Base-by-base conservation (phyloP, 1,284 basidiomycete genomes). In the Marasmius tenuissimus region DNA sequence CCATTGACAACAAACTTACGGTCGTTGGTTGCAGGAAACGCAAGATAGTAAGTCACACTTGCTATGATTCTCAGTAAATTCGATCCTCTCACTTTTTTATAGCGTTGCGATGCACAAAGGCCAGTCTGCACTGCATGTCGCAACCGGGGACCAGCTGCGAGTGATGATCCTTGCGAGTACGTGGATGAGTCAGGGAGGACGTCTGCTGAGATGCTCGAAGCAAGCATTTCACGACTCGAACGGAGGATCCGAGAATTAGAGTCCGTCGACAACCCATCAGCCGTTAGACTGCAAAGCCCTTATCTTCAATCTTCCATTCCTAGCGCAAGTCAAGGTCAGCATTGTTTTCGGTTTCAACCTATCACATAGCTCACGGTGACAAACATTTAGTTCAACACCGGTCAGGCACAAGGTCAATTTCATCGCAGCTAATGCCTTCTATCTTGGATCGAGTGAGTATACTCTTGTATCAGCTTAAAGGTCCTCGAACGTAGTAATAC, bases 31-130 rank as follows among this genome's bases (percentile, higher is more conserved):
- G 65, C 64, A 74, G 75, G 56, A 68, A 75, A 55, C 67, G 76
- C 35, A 76, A 76, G 66, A 75, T 75, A 63, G 74, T 73, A 62
- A 62, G 65, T 63, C 37, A 12, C 33, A 9, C 18, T 18, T 20
- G 55, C n/a, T n/a, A 47, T 42, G 35, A 10, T 10, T 20, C 37
- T 14, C 27, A 39, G 18, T 16, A 20, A 58, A 50, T 45, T 45
- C 5, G 22, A 8, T 33, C 18, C 16, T 58, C 20, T 27, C 7
- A 20, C 35, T 16, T 35, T 33, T 60, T 34, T 5, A 3, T 58
- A 79, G 78, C 75, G 73, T 74, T 80, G 78, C 61, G 78, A 79
- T 63, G 77, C 76, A 7, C 68, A 65, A 27, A 70, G 69, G 18
- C 78, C 78, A 1, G 66, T 74, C 7, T 80, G 78, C 58, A 69